Conservation (phyloP, 2,329 filamentous ascomycete genomes). For the Fusarium piperis region DNA sequence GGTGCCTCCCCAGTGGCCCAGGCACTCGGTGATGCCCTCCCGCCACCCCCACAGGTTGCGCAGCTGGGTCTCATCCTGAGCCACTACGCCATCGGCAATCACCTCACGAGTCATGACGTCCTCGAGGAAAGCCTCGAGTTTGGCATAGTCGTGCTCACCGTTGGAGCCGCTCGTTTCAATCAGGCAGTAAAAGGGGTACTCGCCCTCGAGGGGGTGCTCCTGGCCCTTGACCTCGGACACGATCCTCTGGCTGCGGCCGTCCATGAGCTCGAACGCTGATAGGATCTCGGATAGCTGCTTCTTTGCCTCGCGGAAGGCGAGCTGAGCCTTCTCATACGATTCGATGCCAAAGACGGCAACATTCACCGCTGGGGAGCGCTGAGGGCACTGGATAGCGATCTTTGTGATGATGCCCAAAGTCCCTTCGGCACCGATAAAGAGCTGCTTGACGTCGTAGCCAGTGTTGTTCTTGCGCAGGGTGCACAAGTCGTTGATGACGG, state of each 20-base stretch:
- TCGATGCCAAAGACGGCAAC: slow-evolving; percentile 94
- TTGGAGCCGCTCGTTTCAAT: slow-evolving; percentile 97
- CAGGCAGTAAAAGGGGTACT: slow-evolving; percentile 94
- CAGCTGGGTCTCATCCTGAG: slow-evolving; percentile 92
- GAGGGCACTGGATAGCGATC: slow-evolving; percentile 88
- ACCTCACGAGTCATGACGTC: slow-evolving; percentile 90
- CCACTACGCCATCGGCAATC: slow-evolving; percentile 88
- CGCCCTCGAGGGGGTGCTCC: slow-evolving; percentile 81
- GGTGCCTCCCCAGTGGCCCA: slow-evolving; percentile 90
- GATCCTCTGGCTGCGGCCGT: slow-evolving; percentile 80
- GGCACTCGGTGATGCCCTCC: slow-evolving; percentile 89
- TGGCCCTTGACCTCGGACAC: slow-evolving; percentile 79
- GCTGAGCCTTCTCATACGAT: slow-evolving; percentile 88
- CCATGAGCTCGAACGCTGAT: slow-evolving; percentile 98
- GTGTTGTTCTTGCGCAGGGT: slow-evolving; percentile 98
- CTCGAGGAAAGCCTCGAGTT: slow-evolving; percentile 90
- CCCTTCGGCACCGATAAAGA: slow-evolving; percentile 95
- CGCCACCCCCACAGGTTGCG: slow-evolving; percentile 89
- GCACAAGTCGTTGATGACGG: slow-evolving; percentile 87
- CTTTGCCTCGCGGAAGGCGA: slow-evolving; percentile 90
- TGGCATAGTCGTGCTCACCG: slow-evolving; percentile 90
- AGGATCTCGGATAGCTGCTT: slow-evolving; percentile 91
- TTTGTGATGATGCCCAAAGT: slow-evolving; percentile 95
- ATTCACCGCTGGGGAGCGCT: slow-evolving; percentile 87
- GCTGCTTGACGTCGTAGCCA: slow-evolving; percentile 95